Evolutionary conservation across 2,329 filamentous ascomycete species (phyloP).

Genomic region (Cytospora piceicola): DNA sequence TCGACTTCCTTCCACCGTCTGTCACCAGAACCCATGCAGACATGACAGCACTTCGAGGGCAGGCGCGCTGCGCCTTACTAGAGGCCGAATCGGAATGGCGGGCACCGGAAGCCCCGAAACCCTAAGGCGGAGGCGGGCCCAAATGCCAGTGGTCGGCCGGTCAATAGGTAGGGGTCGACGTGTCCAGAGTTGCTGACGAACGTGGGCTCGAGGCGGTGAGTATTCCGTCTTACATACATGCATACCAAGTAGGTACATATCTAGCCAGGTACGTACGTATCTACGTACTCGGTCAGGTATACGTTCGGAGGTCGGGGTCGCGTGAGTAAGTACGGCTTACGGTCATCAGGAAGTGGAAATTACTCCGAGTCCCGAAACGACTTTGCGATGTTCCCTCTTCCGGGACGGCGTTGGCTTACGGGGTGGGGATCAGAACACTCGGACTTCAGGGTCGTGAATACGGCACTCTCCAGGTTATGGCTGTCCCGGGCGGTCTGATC

Average conservation of each 20-base stretch:
- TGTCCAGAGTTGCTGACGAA: not conserved
- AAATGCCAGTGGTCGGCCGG: not conserved
- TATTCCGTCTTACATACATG: too few relatives aligned
- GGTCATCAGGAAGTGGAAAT: not conserved
- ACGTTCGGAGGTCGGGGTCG: too few relatives aligned
- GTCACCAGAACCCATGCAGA: too few relatives aligned
- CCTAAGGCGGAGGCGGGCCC: not conserved
- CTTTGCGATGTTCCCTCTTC: too few relatives aligned
- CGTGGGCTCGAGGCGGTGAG: not conserved
- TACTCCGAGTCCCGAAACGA: not conserved
- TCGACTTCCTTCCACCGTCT: not conserved
- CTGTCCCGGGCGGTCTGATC: too few relatives aligned
- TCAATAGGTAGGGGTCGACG: too few relatives aligned
- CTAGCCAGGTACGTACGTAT: too few relatives aligned
- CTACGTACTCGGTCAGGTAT: too few relatives aligned
- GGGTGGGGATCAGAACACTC: not conserved
- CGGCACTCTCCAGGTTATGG: too few relatives aligned
- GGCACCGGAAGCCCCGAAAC: not conserved
- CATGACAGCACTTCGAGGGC: too few relatives aligned
- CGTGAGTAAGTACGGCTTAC: too few relatives aligned
- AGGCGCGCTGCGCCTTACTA: not conserved
- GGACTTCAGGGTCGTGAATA: not conserved
- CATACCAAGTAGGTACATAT: too few relatives aligned
- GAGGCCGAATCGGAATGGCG: not conserved
- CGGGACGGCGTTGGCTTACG: not conserved